Evolutionary conservation across 148 eudicot genomes (phyloP), one percentile per base, ranked within the genome.

Genomic region (Tetragonia tetragonoides): DNA sequence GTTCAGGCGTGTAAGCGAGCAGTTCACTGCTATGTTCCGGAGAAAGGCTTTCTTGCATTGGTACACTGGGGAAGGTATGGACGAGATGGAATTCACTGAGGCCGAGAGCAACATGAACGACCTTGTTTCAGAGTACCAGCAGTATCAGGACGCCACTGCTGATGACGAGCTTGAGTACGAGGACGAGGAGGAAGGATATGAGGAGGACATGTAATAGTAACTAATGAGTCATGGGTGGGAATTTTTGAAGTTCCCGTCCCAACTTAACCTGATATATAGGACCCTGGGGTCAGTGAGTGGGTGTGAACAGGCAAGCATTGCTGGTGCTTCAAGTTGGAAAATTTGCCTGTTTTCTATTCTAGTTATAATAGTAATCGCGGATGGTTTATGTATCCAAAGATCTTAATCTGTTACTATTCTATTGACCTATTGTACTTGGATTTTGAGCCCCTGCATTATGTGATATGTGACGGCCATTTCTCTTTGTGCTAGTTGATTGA

Each of bases 41-140:
- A 86, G 97, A 66, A 92, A 92, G 87, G 97, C 97, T 59, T 92
- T 92, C 87, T 84, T 92, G 94, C 97, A 92, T 78, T 92, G 94
- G 97, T 92, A 92, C 69, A 90, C 97, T 0, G 94, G 97, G 0
- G 94, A 92, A 73, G 97, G 97, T 5, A 92, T 92, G 97, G 97
- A 92, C 38, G 97, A 92, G 87, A 92, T 92, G 94, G 94, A 92
- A 82, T 92, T 92, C 81, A 92, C 94, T 0, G 94, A 92, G 84
- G 97, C 94, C 0, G 97, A 90, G 92, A 90, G 94, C 77, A 92
- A 92, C 75, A 90, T 88, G 86, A 77, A 84, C 60, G 87, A 84
- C 65, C 80, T 84, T 2, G 84, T 84, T 0, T 84, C 84, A 0
- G 82, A 84, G 72, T 84, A 84, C 57, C 87, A 84, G 78, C 87